Percentiles rank a stretch among this genome's conserved stretches.
Conservation (phyloP, 352 stramenopile genomes). For the Pythium brachiatum region DNA sequence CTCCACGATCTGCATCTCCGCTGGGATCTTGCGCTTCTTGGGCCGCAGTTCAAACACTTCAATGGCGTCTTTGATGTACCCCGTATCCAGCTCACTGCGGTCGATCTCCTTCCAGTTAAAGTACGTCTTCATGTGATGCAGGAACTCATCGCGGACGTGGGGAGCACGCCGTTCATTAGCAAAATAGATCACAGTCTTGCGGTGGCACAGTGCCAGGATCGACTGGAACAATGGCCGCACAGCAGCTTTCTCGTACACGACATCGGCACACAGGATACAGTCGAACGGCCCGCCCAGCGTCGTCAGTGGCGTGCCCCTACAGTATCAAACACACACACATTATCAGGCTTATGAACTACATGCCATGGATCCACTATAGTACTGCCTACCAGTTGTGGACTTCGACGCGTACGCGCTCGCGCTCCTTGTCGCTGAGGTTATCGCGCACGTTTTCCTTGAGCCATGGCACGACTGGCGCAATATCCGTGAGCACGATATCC, state of each 20-base stretch:
- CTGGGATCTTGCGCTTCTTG: constrained; percentile 72
- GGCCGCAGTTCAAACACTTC: constrained; percentile 77
- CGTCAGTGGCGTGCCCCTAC: constrained; percentile 56
- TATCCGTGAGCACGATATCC: constrained; percentile 74
- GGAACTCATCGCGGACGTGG: constrained; percentile 64
- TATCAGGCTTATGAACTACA: not conserved
- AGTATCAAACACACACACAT: not conserved
- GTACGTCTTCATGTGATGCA: constrained; percentile 59
- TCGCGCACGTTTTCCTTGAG: constrained; percentile 65
- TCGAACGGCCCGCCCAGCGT: constrained; percentile 67
- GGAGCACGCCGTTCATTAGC: constrained; percentile 71
- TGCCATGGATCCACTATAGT: not conserved
- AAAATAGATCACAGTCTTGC: constrained; percentile 76
- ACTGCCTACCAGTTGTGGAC: constrained; percentile 26
- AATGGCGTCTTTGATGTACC: constrained; percentile 73
- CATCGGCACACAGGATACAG: constrained; percentile 77
- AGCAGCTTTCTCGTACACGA: constrained; percentile 78
- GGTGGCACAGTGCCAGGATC: constrained; percentile 69
- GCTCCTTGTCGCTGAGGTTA: constrained; percentile 62
- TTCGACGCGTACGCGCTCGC: constrained; percentile 50
- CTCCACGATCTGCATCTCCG: constrained; percentile 61
- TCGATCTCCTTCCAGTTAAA: constrained; percentile 73
- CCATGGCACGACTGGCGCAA: constrained; percentile 74
- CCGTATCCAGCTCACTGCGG: constrained; percentile 51
- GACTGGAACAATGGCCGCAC: constrained; percentile 78